Conservation (phyloP, 2,329 filamentous ascomycete genomes). For the Fusarium dlaminii region DNA sequence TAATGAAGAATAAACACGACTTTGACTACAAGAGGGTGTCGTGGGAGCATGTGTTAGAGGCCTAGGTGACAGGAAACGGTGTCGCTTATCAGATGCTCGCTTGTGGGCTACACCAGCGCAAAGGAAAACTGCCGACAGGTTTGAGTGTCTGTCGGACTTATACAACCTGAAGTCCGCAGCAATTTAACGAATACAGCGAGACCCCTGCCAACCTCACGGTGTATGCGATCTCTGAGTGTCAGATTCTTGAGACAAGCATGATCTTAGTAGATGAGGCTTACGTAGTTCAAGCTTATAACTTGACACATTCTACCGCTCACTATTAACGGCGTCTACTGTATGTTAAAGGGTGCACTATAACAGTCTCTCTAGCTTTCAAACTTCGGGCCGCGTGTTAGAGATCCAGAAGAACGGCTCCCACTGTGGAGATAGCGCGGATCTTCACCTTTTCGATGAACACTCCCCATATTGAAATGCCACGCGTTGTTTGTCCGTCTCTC, state of each 20-base stretch:
- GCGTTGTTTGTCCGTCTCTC: not conserved
- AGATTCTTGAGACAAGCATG: not conserved
- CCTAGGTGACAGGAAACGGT: not conserved
- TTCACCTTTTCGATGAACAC: not conserved
- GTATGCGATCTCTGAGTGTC: not conserved
- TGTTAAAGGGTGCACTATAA: not conserved
- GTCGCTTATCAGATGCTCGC: not conserved
- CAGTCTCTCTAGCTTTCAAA: not conserved
- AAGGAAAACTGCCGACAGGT: not conserved
- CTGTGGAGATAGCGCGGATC: conserved; percentile 5
- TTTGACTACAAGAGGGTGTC: not conserved
- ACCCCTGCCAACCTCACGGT: not conserved
- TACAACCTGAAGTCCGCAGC: not conserved
- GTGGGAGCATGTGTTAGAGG: not conserved
- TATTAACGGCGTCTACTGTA: not conserved
- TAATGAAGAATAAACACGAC: not conserved
- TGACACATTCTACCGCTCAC: not conserved
- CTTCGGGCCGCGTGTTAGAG: not conserved
- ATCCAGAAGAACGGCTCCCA: conserved; percentile 2
- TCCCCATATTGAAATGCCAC: conserved; percentile 5
- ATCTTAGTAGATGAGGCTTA: not conserved
- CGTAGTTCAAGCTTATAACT: not conserved
- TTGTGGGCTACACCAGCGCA: not conserved
- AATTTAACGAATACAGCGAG: not conserved
- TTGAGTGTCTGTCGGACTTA: not conserved